These are phyloP conservation scores for Physcomitrellopsis africana DNA, from an alignment of 225 moss, liverwort and hornwort genomes.

Conservation along the genomic window DNA sequence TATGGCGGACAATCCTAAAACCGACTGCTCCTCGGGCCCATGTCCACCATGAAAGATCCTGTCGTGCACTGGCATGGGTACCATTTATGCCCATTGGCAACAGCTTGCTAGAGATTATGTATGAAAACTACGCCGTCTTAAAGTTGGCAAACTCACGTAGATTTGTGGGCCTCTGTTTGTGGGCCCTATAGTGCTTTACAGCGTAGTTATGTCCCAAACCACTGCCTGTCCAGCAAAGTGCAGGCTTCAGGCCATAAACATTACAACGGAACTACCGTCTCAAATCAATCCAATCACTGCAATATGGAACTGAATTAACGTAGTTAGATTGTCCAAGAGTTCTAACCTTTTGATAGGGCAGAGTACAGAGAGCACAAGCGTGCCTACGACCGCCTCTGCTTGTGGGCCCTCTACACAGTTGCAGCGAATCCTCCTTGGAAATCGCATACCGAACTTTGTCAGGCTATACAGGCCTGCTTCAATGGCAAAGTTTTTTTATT, in stretches of 20 bases:
- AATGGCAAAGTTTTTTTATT: background rate
- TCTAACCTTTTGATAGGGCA: conserved; percentile 6
- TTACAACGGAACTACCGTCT: background rate
- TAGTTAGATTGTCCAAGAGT: background rate
- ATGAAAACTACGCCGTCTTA: conserved; percentile 10
- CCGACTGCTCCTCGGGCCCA: conserved; percentile 12
- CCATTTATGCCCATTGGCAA: conserved; percentile 19
- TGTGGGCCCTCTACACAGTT: conserved; percentile 7
- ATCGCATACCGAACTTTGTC: conserved; percentile 30
- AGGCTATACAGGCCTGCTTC: conserved; percentile 22
- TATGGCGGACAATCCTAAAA: background rate
- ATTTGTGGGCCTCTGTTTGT: conserved; percentile 22
- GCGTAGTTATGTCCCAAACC: conserved; percentile 17
- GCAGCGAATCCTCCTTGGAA: conserved; percentile 39
- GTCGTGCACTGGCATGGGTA: conserved; percentile 28
- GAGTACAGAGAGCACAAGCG: conserved; percentile 44
- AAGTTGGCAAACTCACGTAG: conserved; percentile 1
- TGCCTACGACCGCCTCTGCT: conserved; percentile 33
- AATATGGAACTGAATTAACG: background rate
- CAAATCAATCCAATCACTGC: conserved; percentile 12
- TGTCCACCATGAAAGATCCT: conserved; percentile 32
- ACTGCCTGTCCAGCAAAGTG: background rate
- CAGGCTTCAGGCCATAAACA: conserved; percentile 1
- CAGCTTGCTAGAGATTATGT: conserved; percentile 9
- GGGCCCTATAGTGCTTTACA: conserved; percentile 21